Conservation (phyloP, 306 rosid genomes). For the Erythrophleum fordii region DNA sequence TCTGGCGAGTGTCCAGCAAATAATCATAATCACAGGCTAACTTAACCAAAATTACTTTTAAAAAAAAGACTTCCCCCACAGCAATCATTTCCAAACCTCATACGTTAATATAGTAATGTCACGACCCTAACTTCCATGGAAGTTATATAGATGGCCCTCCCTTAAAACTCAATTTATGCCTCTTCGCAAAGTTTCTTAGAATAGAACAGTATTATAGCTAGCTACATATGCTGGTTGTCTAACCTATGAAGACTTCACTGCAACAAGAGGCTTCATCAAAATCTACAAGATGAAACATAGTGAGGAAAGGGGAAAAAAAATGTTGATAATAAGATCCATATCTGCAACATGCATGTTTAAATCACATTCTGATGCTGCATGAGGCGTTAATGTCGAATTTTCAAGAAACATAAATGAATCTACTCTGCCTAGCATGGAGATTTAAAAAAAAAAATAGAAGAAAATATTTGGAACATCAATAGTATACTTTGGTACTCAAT, state of each 20-base stretch:
- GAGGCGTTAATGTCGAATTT: neutral
- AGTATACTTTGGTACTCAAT: neutral
- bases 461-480: neutral
- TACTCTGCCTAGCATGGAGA: neutral
- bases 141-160: neutral
- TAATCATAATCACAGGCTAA: neutral
- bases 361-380: neutral
- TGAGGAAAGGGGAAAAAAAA: neutral
- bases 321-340: neutral
- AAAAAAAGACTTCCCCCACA: too few species aligned
- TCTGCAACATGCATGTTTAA: neutral
- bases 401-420: neutral
- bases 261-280: neutral
- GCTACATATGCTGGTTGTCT: neutral
- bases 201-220: neutral
- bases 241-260: neutral
- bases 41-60: too few species aligned
- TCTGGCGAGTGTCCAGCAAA: neutral
- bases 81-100: neutral
- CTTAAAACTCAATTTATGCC: neutral
- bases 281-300: neutral
- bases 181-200: neutral
- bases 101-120: neutral
- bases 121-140: neutral
- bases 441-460: neutral